Base-by-base conservation (phyloP, 2,329 filamentous ascomycete genomes). In the Sphaerulina populicola region DNA sequence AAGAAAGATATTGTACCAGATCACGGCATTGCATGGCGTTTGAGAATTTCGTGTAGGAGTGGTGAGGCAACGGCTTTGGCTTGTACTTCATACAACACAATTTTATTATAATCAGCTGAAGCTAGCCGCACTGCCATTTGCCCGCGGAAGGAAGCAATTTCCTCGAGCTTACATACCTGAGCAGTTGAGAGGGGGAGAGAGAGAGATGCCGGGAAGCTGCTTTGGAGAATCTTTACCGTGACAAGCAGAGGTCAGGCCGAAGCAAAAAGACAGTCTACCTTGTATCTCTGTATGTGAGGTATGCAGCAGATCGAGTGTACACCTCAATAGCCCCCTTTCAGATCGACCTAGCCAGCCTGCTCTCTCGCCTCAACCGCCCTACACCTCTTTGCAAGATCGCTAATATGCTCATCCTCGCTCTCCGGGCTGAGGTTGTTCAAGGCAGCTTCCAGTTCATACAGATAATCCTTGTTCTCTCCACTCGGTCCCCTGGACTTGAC, bases 401-500 rank as follows among this genome's bases (percentile, higher is more conserved):
- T 83, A 47, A 98, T 78, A 74, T 98, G 91, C 55, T 77, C 77
- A 72, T 97, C 93, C 2, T 81, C 82, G 65, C 86, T 93, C 47
- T 87, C 86, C 2, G 79, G 72, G 56, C 86, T 84, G 59, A 97
- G 71, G 29, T 78, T 80, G 53, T 82, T 70, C 58, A 98, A 75
- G 6, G 88, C 87, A 51, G 74, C 73, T 65, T 96, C 87, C 39
- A 98, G 74, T 58, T 83, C 77, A 65, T 88, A 84, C 38, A 98
- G 74, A 69, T 98, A 98, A 64, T 97, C 91, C 53, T 77, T 82
- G 68, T 97, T 97, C 65, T 84, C 80, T 0, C 93, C 93, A 69
- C 89, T 96, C 21, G 90, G 87, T 0, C 93, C 93, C 37, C 74
- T 70, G 62, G 87, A 88, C 43, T 72, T 72, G 60, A 82, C 77